Base-by-base conservation (phyloP, 1,139 yeast species). In the Yamadazyma blattariae region DNA sequence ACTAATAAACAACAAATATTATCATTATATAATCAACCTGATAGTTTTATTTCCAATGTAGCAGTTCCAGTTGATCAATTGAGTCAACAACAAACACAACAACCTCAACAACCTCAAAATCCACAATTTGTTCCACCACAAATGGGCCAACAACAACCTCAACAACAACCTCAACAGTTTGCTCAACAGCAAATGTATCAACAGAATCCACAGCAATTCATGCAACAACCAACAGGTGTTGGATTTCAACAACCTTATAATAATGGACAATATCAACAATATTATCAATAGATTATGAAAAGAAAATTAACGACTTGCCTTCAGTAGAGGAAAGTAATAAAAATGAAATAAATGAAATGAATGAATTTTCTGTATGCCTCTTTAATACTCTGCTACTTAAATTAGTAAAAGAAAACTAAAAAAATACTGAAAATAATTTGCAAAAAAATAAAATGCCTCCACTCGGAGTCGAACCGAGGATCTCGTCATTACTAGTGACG, bases 401-500 rank as follows among this genome's bases (percentile, higher is more conserved):
- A n/a, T n/a, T n/a, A n/a, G n/a, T n/a, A n/a, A n/a, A n/a, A n/a
- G n/a, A n/a, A n/a, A n/a, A n/a, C n/a, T n/a, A n/a, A n/a, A n/a
- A n/a, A n/a, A n/a, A n/a, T n/a, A n/a, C n/a, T n/a, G n/a, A n/a
- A n/a, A n/a, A n/a, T n/a, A 17, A 17, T 5, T 17, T 17, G 19
- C 19, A 17, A 17, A 17, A 17, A 50, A 64, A 65, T 61, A 44
- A 47, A 49, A 46, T 78, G 84, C 84, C 81, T 76, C 75, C 80
- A 77, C 76, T 78, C 84, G 79, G 85, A 79, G 67, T 80, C 81
- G 87, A 80, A 80, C 86, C 79, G 85, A 77, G 79, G 87, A 80
- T 80, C 87, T 80, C 83, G 78, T 79, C 87, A 80, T 80, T 81
- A 80, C 86, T 80, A 81, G 88, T 80, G 87, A 79, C 78, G 83